Conservation (phyloP, 257 asterid species). For the Solanum bulbocastanum region DNA sequence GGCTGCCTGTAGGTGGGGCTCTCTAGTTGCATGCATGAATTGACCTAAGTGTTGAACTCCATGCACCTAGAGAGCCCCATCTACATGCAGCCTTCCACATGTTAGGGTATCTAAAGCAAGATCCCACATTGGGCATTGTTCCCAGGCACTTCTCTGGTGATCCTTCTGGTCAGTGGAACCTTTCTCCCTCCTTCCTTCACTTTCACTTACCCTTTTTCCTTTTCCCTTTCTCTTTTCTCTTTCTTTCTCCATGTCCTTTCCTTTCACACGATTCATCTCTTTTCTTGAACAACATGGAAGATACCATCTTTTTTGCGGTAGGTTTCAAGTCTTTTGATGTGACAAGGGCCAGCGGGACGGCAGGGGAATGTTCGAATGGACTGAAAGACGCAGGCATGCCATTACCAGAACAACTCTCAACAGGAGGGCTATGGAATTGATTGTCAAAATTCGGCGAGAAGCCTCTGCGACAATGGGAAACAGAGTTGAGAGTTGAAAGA, state of each 20-base stretch:
- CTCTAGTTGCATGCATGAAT: too few species aligned
- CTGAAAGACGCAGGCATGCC: neutral
- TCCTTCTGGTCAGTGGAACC: neutral
- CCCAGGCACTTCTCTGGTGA: neutral
- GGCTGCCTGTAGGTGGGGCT: too few species aligned
- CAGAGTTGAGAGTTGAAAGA: neutral
- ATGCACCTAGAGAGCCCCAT: too few species aligned
- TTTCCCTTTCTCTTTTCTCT: too few species aligned
- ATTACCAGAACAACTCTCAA: neutral
- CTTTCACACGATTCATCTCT: neutral
- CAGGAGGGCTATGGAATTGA: neutral
- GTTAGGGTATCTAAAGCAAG: too few species aligned
- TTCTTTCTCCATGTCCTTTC: neutral
- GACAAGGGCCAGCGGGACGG: neutral
- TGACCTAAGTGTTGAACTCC: too few species aligned
- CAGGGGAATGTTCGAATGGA: neutral
- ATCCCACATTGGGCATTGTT: too few species aligned
- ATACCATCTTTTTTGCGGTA: neutral
- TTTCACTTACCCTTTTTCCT: too few species aligned
- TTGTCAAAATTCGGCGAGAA: neutral
- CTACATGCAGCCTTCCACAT: too few species aligned
- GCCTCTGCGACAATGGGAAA: neutral
- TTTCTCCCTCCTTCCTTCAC: neutral
- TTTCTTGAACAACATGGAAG: neutral
- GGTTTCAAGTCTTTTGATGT: neutral